Base-by-base conservation (phyloP, 1,284 basidiomycete genomes). In the Ceratobasidium sp. region DNA sequence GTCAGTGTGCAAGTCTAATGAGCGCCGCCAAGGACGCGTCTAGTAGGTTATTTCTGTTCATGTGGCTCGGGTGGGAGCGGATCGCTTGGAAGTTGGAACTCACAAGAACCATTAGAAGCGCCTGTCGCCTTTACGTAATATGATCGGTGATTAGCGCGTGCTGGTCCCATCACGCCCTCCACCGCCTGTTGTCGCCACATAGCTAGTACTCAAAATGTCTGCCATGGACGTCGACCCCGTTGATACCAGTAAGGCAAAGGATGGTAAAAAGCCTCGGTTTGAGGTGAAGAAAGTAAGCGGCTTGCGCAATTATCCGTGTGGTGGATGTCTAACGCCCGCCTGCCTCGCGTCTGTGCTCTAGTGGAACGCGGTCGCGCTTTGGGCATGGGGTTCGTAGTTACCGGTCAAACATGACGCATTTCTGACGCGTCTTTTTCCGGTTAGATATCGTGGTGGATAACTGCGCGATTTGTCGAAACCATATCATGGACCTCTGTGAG, bases 401-500 rank as follows among this genome's bases (percentile, higher is more conserved):
- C 23, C 52, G 13, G 42, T 68, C 54, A 10, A 15, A n/a, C 59
- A 50, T 40, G n/a, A 62, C 48, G 38, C 28, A 13, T 23, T 56
- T 59, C 57, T 28, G 38, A 77, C 79, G 80, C 33, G 79, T 67
- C 64, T 52, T 9, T 20, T 2, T 62, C 38, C 40, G 13, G 23
- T 12, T 81, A 96, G 95, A 97, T 84, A 97, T 97, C 83, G 95
- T 96, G 79, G 96, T 97, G 74, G 96, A 97, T 85, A 98, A 97
- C 86, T 98, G 95, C 82, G 96, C 96, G 65, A 97, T 97, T 85
- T 97, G 96, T 88, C 91, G 95, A 83, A 97, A 97, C 85, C 96
- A 98, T 84, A 98, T 98, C 87, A 98, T 98, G 96, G 96, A 98
- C 85, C 92, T 98, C 68, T 98, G 96, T 97, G 83, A 82, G 94